phyloP scores from a whole-genome alignment of 306 rosid genomes.

The Cicer chorassanicum region DNA sequence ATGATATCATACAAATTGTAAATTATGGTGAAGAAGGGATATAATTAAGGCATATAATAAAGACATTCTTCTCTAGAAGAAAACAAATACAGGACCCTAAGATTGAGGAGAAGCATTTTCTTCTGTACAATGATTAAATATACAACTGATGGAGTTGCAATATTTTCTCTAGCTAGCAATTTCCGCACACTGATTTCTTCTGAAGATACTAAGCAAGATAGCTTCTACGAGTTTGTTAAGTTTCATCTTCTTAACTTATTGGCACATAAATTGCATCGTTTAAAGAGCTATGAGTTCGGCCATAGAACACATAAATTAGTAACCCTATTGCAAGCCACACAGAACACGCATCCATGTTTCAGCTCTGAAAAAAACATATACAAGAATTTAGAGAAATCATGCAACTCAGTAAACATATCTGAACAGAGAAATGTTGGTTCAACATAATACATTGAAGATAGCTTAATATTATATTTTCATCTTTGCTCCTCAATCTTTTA shows the following conservation, averaged over 20 bases:
- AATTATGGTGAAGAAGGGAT: background rate
- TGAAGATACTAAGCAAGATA: constrained; percentile 37
- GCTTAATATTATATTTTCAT: background rate
- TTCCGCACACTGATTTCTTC: background rate
- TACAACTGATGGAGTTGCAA: constrained; percentile 19
- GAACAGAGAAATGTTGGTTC: background rate
- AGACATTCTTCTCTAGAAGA: no score
- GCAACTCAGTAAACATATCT: constrained; percentile 30
- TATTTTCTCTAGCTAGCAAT: constrained; percentile 17
- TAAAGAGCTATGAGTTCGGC: constrained; percentile 78
- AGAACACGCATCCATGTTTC: constrained; percentile 83
- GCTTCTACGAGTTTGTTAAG: constrained; percentile 47
- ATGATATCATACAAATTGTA: constrained; percentile 5
- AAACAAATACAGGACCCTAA: constrained; percentile 13
- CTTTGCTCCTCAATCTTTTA: background rate
- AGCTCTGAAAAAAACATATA: constrained; percentile 52
- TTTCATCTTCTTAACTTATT: constrained; percentile 55
- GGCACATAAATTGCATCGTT: constrained; percentile 73
- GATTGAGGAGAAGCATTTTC: constrained; percentile 34
- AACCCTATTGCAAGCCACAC: constrained; percentile 71
- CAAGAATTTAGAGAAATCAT: constrained; percentile 39
- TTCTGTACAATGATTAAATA: constrained; percentile 22
- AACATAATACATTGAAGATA: constrained; percentile 25
- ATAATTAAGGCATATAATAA: no score
- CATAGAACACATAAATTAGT: constrained; percentile 67